Evolutionary conservation across 1,139 yeast genomes (phyloP), one percentile per base, ranked within the genome.

Genomic region (Pichiaceae sp.): DNA sequence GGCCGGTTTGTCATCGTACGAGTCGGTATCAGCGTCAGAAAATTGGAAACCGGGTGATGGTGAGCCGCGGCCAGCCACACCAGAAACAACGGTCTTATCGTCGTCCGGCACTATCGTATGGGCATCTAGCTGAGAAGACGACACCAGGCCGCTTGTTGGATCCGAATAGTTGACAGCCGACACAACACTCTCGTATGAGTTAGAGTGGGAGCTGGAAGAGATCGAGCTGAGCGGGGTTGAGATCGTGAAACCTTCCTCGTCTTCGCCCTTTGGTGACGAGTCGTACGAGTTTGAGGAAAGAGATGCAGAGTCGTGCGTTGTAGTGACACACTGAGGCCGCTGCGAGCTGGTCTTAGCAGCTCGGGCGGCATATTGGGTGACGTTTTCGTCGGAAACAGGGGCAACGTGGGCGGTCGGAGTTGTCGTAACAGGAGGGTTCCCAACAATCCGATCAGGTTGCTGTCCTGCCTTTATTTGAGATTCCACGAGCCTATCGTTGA

Each of bases 1-100:
- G 86, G 72, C 30, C 18, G 31, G 31, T n/a, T 17, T 21, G 28
- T 5, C 16, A 12, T 8, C 17, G 16, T 7, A 17, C 11, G 14
- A 17, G 9, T 5, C 14, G 12, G 31, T 16, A 12, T 21, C 16
- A 17, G 23, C 18, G 15, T 11, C n/a, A 6, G 24, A 18, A 9
- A 5, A 23, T 16, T 7, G 24, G 11, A n/a, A 17, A 4, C 4
- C 24, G 24, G 8, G 17, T 16, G 32, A 30, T 5, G 9, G 11
- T 5, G 11, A 7, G 12, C 15, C 11, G 16, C 15, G 15, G 15
- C 14, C 21, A n/a, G 27, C 16, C 9, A 6, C 11, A 4, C 19
- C 26, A 4, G 28, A 11, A n/a, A 34, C 23, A 21, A 34, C 30
- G 12, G 36, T 34, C 12, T 20, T 28, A 17, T 27, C 36, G n/a